Percentiles rank a stretch among this genome's conserved stretches.
These are phyloP conservation scores for Amaranthus hypochondriacus DNA, from an alignment of 148 eudicot species.

Conservation along the genomic window DNA sequence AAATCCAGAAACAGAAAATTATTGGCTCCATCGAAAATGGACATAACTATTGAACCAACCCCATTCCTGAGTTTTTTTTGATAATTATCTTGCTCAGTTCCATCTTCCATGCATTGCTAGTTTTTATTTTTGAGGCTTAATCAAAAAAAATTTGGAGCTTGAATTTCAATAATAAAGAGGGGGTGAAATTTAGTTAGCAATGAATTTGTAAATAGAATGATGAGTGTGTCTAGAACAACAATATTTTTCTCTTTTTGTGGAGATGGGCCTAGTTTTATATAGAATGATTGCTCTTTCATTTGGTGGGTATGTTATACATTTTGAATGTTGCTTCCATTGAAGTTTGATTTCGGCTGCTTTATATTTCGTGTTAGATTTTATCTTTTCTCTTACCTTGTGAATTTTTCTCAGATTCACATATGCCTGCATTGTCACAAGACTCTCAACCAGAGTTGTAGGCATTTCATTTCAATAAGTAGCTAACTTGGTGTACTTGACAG, in stretches of 20 bases:
- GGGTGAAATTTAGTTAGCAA: too few relatives aligned
- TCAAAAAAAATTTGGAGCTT: not conserved
- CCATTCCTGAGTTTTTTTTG: too few relatives aligned
- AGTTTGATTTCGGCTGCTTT: not conserved
- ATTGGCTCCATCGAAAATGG: too few relatives aligned
- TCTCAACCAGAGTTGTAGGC: not conserved
- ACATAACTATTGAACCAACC: too few relatives aligned
- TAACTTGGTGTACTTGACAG: conserved; percentile 34
- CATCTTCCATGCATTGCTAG: not conserved
- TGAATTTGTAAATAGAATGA: too few relatives aligned
- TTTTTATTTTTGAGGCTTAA: not conserved
- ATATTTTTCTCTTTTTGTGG: not conserved
- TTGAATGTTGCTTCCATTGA: not conserved
- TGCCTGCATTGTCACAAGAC: not conserved
- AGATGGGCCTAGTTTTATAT: not conserved
- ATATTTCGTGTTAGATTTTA: not conserved
- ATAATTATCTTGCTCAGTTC: not conserved
- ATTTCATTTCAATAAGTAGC: not conserved
- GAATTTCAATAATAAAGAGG: not conserved
- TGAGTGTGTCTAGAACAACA: not conserved
- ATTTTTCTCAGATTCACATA: not conserved
- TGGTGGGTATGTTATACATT: not conserved
- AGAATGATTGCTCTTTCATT: not conserved
- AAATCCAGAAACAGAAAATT: too few relatives aligned
- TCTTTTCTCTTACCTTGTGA: not conserved